A percentile compares a stretch with the other conserved stretches of the same genome.
phyloP scores from a whole-genome alignment of 2,329 filamentous ascomycete genomes.

The Diaporthe ampelina region DNA sequence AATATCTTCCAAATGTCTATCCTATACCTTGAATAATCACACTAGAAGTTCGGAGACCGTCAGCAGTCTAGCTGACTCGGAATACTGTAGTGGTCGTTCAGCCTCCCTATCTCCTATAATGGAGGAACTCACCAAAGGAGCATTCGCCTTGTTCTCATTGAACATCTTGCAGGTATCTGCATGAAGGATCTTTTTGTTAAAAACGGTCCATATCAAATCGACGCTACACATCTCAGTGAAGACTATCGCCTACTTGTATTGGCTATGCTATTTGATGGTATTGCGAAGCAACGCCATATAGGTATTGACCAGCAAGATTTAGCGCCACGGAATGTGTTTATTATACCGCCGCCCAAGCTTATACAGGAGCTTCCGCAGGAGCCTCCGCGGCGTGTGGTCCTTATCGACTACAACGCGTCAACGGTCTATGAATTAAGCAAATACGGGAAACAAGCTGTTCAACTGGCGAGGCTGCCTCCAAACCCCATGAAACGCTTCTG shows the following conservation, averaged over 20 bases:
- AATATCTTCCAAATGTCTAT: background rate
- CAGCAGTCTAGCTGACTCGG: conserved; percentile 2
- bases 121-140: background rate
- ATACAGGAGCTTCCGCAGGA: conserved; percentile 7
- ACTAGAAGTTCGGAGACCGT: background rate
- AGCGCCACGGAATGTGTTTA: conserved; percentile 13
- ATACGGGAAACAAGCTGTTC: conserved; percentile 16
- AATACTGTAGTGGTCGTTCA: conserved; percentile 15
- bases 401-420: conserved; percentile 10
- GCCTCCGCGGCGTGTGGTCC: conserved; percentile 23
- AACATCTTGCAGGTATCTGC: conserved; percentile 10
- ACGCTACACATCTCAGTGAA: conserved; percentile 13
- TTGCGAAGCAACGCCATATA: background rate
- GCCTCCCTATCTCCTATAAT: conserved; percentile 18
- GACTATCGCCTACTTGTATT: conserved; percentile 14
- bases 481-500: conserved; percentile 19
- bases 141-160: conserved; percentile 22
- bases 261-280: conserved; percentile 14
- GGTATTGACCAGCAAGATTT: conserved; percentile 4
- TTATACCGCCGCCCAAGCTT: conserved; percentile 23
- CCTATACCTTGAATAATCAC: background rate
- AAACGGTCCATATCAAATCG: conserved; percentile 4
- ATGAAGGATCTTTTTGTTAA: conserved; percentile 20
- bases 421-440: background rate
- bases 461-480: conserved; percentile 11